Evolutionary conservation across 495 filamentous ascomycete species (phyloP).

Genomic region (Chaetomidium leptoderma): DNA sequence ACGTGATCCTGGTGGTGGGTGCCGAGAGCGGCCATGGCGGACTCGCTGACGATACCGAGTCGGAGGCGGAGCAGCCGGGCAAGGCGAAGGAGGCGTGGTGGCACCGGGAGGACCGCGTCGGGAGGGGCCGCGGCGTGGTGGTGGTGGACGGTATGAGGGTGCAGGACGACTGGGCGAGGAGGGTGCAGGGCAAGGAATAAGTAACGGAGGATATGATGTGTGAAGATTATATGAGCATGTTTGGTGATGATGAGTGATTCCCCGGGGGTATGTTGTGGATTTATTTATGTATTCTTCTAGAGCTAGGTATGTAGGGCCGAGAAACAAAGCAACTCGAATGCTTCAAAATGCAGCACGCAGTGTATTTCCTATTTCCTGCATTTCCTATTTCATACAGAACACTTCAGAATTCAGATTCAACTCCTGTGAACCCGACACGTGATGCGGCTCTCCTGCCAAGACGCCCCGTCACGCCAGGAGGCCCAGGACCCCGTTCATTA

Average conservation of each 20-base stretch:
- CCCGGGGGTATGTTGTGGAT: neutral
- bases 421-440: slow-evolving; percentile 27
- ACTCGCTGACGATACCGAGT: slow-evolving; percentile 87
- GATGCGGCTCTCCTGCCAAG: slow-evolving; percentile 23
- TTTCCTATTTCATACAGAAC: neutral
- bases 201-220: neutral
- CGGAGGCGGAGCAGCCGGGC: slow-evolving; percentile 59
- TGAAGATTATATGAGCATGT: slow-evolving; percentile 11
- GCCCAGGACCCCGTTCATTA: too few relatives aligned
- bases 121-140: slow-evolving; percentile 78
- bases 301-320: neutral
- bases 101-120: slow-evolving; percentile 74
- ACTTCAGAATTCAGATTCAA: too few relatives aligned
- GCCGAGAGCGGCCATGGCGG: slow-evolving; percentile 79
- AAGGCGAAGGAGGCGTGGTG: slow-evolving; percentile 67
- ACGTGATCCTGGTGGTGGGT: slow-evolving; percentile 75
- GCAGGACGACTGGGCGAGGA: slow-evolving; percentile 77
- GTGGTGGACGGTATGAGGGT: slow-evolving; percentile 74
- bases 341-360: neutral
- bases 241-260: slow-evolving; percentile 7
- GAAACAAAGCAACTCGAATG: neutral
- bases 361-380: neutral
- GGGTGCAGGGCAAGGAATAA: slow-evolving; percentile 66
- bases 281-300: neutral
- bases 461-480: neutral